phyloP scores from a whole-genome alignment of 257 asterid species.

The Solanum virginianum region DNA sequence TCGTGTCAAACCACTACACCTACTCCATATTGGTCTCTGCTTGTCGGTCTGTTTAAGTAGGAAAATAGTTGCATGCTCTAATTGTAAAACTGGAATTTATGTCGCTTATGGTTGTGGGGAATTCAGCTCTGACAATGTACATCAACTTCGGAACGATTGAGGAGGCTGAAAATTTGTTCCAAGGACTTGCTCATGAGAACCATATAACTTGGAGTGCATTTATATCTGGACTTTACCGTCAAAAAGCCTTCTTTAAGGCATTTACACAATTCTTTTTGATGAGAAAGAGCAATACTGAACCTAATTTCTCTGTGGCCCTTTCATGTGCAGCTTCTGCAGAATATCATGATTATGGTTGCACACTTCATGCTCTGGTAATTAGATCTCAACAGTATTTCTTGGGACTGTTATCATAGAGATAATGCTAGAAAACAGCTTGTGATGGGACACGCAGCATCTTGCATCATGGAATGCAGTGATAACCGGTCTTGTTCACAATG shows the following conservation, averaged over 20 bases:
- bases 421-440: constrained; percentile 2
- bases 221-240: constrained; percentile 13
- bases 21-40: constrained; percentile 7
- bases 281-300: constrained; percentile 6
- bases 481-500: constrained; percentile 7
- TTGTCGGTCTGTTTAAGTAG: constrained; percentile 9
- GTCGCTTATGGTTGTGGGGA: background rate
- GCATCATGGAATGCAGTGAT: constrained; percentile 16
- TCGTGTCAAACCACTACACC: constrained; percentile 8
- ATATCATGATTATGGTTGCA: background rate
- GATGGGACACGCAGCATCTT: constrained; percentile 4
- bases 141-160: constrained; percentile 10
- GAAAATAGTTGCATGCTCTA: constrained; percentile 13
- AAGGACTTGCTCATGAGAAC: background rate
- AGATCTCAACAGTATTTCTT: constrained; percentile 3
- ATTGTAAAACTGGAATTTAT: background rate
- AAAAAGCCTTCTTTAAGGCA: constrained; percentile 2
- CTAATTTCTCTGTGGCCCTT: constrained; percentile 12
- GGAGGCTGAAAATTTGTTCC: constrained; percentile 10
- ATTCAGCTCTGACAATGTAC: constrained; percentile 20
- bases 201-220: constrained; percentile 9
- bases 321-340: constrained; percentile 5
- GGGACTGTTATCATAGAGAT: constrained; percentile 9
- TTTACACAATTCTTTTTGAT: constrained; percentile 4
- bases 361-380: constrained; percentile 6